A percentile compares a stretch with the other conserved stretches of the same genome.
phyloP scores from a whole-genome alignment of 805 yeast genomes.

The Ogataea pignaliae region DNA sequence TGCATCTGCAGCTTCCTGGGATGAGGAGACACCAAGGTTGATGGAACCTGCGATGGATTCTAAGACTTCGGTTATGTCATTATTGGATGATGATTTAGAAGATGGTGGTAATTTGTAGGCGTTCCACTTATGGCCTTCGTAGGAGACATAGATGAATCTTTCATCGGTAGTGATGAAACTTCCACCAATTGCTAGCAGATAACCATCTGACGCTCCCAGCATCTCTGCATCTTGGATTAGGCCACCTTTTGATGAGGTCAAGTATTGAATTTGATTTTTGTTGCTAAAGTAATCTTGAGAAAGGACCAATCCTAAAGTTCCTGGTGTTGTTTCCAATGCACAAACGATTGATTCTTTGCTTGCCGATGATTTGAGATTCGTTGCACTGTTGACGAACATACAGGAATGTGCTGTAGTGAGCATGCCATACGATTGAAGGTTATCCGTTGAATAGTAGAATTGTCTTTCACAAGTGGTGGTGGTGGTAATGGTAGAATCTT shows the following conservation, averaged over 20 bases:
- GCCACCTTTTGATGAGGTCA: conserved; percentile 29
- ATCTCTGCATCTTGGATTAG: conserved; percentile 28
- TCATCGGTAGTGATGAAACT: conserved; percentile 19
- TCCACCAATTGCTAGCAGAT: conserved; percentile 31
- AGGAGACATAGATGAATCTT: conserved; percentile 29
- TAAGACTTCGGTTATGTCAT: conserved; percentile 5
- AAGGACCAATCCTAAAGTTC: conserved; percentile 31
- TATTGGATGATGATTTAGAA: neutral
- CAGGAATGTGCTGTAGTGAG: conserved; percentile 32
- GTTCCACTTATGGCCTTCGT: conserved; percentile 31
- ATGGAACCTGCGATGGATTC: conserved; percentile 7
- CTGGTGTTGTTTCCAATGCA: conserved; percentile 35
- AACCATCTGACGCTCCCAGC: conserved; percentile 32
- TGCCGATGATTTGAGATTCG: conserved; percentile 26
- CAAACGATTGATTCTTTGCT: conserved; percentile 37
- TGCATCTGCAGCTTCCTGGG: neutral
- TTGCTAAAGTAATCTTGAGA: conserved; percentile 41
- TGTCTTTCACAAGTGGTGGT: conserved; percentile 29
- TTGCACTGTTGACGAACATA: conserved; percentile 26
- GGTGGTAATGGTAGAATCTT: conserved; percentile 3
- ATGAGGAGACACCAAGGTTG: conserved; percentile 4
- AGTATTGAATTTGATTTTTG: conserved; percentile 23
- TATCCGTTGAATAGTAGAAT: conserved; percentile 42
- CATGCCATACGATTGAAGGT: conserved; percentile 32
- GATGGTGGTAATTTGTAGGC: conserved; percentile 29